Conservation (phyloP, 306 rosid species). For the Prunus campanulata region DNA sequence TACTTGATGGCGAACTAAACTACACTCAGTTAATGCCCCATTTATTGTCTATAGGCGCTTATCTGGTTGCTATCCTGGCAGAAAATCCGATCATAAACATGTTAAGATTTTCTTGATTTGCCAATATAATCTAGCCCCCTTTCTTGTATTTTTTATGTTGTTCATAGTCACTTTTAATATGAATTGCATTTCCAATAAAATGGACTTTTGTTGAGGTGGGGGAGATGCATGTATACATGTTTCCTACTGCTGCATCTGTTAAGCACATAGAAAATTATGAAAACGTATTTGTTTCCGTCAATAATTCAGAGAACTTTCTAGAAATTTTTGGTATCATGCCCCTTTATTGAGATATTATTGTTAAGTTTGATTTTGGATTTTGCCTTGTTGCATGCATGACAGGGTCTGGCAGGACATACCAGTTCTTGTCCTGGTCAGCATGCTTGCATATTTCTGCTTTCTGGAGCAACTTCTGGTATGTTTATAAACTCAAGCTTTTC, state of each 20-base stretch:
- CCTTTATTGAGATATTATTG: not conserved
- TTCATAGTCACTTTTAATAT: not conserved
- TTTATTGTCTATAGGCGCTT: not conserved
- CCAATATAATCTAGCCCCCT: not conserved
- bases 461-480: constrained; percentile 90
- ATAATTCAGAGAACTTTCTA: not conserved
- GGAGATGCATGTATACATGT: not conserved
- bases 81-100: not conserved
- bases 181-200: not conserved
- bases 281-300: not conserved
- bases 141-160: not conserved
- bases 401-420: constrained; percentile 85
- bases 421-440: constrained; percentile 81
- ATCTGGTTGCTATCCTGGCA: not conserved
- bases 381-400: constrained; percentile 29
- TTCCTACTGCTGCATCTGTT: not conserved
- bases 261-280: not conserved
- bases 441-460: constrained; percentile 92
- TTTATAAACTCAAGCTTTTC: constrained; percentile 4
- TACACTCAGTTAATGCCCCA: not conserved
- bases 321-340: not conserved
- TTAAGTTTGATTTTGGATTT: not conserved
- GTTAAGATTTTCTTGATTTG: not conserved
- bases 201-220: not conserved
- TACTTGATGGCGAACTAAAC: not conserved